Evolutionary conservation across 805 yeast genomes (phyloP).

Genomic region (Clavispora carvajalis): DNA sequence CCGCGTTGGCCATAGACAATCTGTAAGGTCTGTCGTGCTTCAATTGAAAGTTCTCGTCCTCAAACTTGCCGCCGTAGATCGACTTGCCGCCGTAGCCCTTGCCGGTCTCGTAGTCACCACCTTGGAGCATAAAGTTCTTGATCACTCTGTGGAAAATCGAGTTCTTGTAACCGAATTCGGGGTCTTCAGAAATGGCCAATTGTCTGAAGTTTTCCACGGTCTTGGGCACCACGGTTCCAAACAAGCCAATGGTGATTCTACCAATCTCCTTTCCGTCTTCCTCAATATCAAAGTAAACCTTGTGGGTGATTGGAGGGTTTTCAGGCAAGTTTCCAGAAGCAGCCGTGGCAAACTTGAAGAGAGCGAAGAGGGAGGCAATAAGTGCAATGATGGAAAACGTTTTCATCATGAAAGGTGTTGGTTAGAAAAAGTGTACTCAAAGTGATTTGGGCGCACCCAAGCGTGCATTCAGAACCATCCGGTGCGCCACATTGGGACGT

Average conservation of each 20-base stretch:
- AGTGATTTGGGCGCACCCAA: neutral
- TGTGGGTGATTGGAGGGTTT: conserved; percentile 60
- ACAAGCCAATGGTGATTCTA: conserved; percentile 79
- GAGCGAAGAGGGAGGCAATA: conserved; percentile 9
- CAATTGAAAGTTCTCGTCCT: conserved; percentile 70
- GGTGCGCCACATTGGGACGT: too few relatives aligned
- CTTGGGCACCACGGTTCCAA: conserved; percentile 80
- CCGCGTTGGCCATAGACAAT: conserved; percentile 78
- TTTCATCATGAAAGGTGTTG: conserved; percentile 8
- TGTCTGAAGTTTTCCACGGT: conserved; percentile 87
- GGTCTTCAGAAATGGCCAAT: conserved; percentile 58
- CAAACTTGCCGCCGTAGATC: conserved; percentile 66
- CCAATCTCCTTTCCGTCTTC: conserved; percentile 79
- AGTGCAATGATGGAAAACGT: conserved; percentile 10
- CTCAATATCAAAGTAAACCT: conserved; percentile 79
- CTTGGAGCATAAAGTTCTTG: conserved; percentile 73
- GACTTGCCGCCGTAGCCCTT: conserved; percentile 79
- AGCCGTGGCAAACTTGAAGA: conserved; percentile 8
- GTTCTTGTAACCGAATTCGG: conserved; percentile 56
- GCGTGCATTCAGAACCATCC: neutral
- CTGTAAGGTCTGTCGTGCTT: conserved; percentile 67
- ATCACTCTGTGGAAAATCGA: conserved; percentile 73
- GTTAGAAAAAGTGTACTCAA: neutral
- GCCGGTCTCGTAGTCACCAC: conserved; percentile 76
- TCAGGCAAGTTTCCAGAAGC: conserved; percentile 20